Evolutionary conservation across 2,329 filamentous ascomycete species (phyloP), one percentile per base, ranked within the genome.

Genomic region (Lasiodiplodia sp.): DNA sequence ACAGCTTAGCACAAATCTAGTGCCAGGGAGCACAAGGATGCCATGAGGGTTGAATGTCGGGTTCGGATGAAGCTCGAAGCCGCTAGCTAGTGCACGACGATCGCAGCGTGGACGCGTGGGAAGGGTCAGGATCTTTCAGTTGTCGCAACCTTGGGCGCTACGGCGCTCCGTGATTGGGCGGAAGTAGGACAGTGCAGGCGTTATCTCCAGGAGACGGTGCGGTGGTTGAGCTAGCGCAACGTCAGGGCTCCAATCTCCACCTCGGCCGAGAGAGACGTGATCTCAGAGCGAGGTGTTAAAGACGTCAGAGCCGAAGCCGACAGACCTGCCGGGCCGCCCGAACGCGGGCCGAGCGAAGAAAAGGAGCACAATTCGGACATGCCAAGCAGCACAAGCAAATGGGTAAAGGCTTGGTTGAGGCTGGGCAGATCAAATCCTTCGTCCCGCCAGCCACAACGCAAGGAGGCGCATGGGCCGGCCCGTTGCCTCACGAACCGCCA

Each of bases 201-300:
- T 51, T 63, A 49, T 63, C 58, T 63, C 40, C 40, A 63, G 40
- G 58, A 63, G 58, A 63, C n/a, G 16, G 11, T 28, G 58, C n/a
- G 58, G 7, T 31, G 25, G 23, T 44, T 44, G 31, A 23, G 56
- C 40, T 63, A 49, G 40, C 31, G 38, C 40, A 63, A 10, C 58
- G 58, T 63, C 40, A 34, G 58, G 58, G 40, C 25, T 44, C 40
- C 25, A 25, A 21, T 23, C 58, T 63, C 58, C 58, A 63, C 58
- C 58, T 51, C 40, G 58, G 58, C 58, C 58, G 58, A 63, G 53
- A 25, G 28, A 34, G 28, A 18, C 44, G 3, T 23, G 58, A 51
- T 34, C 58, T 34, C 58, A 51, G 28, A 4, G 38, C 14, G 38
- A 47, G 37, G 57, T 21, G 23, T 31, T 60, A n/a, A 16, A 28